Conservation (phyloP, 345 rosid species). For the Cardiospermum halicacabum region DNA sequence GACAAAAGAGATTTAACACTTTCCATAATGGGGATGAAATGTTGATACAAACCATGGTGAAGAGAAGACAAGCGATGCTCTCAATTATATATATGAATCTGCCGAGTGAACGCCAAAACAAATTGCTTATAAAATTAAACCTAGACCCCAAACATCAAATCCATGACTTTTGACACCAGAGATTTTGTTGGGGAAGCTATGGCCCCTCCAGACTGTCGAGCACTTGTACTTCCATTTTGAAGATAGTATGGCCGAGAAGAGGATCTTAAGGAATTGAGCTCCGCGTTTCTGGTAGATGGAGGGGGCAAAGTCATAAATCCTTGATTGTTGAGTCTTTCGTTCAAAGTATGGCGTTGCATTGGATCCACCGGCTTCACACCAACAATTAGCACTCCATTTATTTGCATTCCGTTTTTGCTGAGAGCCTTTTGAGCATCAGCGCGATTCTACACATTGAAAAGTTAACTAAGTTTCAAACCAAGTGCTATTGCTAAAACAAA, state of each 20-base stretch:
- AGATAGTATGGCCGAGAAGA: slow-evolving; percentile 51
- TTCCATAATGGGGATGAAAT: background rate
- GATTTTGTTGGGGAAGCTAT: slow-evolving; percentile 90
- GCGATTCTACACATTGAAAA: slow-evolving; percentile 46
- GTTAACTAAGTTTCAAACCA: slow-evolving; percentile 9
- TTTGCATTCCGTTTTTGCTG: slow-evolving; percentile 79
- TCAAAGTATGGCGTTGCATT: slow-evolving; percentile 67
- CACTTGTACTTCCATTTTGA: slow-evolving; percentile 55
- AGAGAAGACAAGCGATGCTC: slow-evolving; percentile 3
- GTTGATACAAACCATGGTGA: background rate
- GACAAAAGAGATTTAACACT: background rate
- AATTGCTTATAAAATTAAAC: slow-evolving; percentile 1
- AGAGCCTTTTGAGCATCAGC: slow-evolving; percentile 93
- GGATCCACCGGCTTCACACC: slow-evolving; percentile 93
- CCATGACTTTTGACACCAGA: slow-evolving; percentile 69
- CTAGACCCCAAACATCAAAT: slow-evolving; percentile 71
- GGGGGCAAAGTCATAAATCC: slow-evolving; percentile 83
- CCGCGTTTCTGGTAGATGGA: slow-evolving; percentile 42
- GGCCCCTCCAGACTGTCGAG: slow-evolving; percentile 55
- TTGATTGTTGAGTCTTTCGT: slow-evolving; percentile 66
- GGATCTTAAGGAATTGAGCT: slow-evolving; percentile 33
- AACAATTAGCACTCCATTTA: slow-evolving; percentile 69
- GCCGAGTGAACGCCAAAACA: background rate
- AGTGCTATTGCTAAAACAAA: background rate
- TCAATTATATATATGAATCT: slow-evolving; percentile 11